Evolutionary conservation across 306 rosid species (phyloP), one percentile per base, ranked within the genome.

Genomic region (Lagenaria siceraria): DNA sequence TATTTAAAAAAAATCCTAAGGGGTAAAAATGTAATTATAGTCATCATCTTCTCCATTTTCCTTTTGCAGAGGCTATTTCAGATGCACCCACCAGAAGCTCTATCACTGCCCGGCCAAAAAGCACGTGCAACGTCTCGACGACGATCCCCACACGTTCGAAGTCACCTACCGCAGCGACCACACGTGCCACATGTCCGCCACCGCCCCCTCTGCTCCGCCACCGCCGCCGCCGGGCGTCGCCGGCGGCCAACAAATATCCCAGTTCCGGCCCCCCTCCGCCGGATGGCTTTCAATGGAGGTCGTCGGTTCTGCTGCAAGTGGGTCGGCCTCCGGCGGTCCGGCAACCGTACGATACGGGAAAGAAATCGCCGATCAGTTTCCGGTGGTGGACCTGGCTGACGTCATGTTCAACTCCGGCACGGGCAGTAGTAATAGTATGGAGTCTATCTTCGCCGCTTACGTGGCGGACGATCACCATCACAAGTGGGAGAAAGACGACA

Each of bases 1-100:
- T 36, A 36, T 8, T 8, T 0, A 36, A 5, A 36, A 36, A 27
- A 11, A 60, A 22, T 2, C 10, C 0, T 2, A 0, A 12, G 8
- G 38, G 8, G 31, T 14, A 60, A 13, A 62, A 62, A 17, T 31
- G 42, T 62, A 62, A 62, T 18, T 63, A 7, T 1, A 18, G 4
- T 13, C 36, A 1, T 29, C 65, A 22, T 22, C 31, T 22, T 58
- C 29, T 9, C 18, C 22, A 2, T 0, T 24, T 56, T 10, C 29
- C 33, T 19, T 27, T 11, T 40, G 33, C 86, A 91, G 90, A 86
- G 36, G 86, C 53, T 90, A 93, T 81, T 90, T 83, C 12, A 81
- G 91, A 79, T 93, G 97, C 87, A 93, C 96, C 22, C 89, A 90
- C 84, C 93, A 88, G 63, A 90, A 85, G 79, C 7, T 88, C 14